Evolutionary conservation across 441 rosid species (phyloP), one percentile per base, ranked within the genome.

Genomic region (Omphalea diandra): DNA sequence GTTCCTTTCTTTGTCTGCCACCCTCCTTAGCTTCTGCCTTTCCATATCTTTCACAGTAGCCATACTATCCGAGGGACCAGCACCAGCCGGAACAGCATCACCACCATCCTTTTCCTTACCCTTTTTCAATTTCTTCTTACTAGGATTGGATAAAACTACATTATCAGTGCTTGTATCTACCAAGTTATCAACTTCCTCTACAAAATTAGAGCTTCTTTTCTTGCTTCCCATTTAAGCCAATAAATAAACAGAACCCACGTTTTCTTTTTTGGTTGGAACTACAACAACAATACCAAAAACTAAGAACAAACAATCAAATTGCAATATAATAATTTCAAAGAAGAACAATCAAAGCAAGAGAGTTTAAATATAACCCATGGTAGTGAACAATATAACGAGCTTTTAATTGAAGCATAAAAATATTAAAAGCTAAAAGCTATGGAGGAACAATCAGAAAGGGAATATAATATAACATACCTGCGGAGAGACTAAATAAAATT

Each of bases 1-100:
- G 73, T 69, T 88, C 59, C 88, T 80, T 83, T 84, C 84, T 74
- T 91, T 94, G 68, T 90, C 98, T 60, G 86, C 67, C 46, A 83
- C 83, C 81, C 84, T 91, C 65, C 97, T 81, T 68, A 81, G 86
- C 87, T 94, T 94, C 75, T 70, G 80, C 67, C 86, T 84, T 85
- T 91, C 96, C 98, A 94, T 94, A 8, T 86, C 86, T 32, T 83
- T 86, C 43, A 75, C 70, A 52, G 73, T 64, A 31, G 85, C 72
- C 71, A 26, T 70, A 26, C 75, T 77, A 2, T n/a, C n/a, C n/a
- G 82, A 56, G 69, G 75, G 41, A 1, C 54, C 68, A 29, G 66
- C 68, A 35, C 74, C 69, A 27, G 58, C 67, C 50, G 80, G 15
- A 27, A 33, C 75, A 46, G 40, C 75, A 46, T 72, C 80, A 35